Conservation (phyloP, 768 basidiomycete species). For the Serendipita indica region DNA sequence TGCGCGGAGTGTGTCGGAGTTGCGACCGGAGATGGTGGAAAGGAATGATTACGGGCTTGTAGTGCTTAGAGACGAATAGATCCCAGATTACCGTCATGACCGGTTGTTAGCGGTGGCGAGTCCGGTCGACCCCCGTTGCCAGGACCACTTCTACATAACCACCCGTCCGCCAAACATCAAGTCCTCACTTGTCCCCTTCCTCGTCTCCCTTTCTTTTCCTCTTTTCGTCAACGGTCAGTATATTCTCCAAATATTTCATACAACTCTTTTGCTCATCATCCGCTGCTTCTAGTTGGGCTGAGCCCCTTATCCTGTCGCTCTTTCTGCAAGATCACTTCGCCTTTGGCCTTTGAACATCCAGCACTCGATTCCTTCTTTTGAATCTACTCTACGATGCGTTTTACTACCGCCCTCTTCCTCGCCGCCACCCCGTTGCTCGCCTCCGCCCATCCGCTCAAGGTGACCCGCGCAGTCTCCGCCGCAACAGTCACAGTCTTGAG, state of each 20-base stretch:
- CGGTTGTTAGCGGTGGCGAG: background rate
- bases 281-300: background rate
- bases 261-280: background rate
- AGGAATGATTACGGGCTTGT: background rate
- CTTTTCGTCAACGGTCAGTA: constrained; percentile 9
- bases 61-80: background rate
- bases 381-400: constrained; percentile 32
- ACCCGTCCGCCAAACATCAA: background rate
- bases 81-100: background rate
- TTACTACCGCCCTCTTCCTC: constrained; percentile 29
- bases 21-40: constrained; percentile 58
- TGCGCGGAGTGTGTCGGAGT: constrained; percentile 43
- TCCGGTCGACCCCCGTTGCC: background rate
- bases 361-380: constrained; percentile 11
- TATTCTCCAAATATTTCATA: background rate
- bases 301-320: constrained; percentile 2
- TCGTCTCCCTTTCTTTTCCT: background rate
- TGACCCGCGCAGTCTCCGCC: constrained; percentile 24
- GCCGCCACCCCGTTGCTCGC: constrained; percentile 31
- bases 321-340: constrained; percentile 4
- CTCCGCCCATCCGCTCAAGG: constrained; percentile 33
- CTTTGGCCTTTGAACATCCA: background rate
- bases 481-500: constrained; percentile 35
- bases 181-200: background rate
- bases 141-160: background rate